Conservation (phyloP, 345 rosid species). For the Mallotus nudiflorus region DNA sequence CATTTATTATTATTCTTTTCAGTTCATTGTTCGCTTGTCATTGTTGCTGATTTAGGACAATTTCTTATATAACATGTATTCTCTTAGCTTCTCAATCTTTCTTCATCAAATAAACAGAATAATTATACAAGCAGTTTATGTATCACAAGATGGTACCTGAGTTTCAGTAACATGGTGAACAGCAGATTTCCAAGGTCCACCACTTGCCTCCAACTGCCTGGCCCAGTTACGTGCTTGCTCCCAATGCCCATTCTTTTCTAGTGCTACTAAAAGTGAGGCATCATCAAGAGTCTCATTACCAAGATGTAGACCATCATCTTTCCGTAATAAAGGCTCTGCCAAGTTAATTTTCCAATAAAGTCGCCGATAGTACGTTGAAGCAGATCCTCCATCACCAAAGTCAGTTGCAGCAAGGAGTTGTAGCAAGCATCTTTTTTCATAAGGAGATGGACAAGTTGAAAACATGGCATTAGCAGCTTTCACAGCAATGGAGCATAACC, state of each 20-base stretch:
- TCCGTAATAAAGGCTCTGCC: conserved; percentile 84
- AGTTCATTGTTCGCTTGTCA: neutral
- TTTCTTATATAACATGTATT: neutral
- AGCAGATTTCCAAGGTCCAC: conserved; percentile 82
- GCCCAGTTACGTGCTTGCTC: conserved; percentile 99
- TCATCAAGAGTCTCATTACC: conserved; percentile 88
- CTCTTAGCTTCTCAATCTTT: neutral
- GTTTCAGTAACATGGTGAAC: conserved; percentile 91
- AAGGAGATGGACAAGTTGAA: conserved; percentile 90
- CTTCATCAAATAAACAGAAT: neutral
- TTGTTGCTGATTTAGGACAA: neutral
- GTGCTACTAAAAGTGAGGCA: conserved; percentile 76
- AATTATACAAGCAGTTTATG: neutral
- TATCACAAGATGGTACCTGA: conserved; percentile 54
- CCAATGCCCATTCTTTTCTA: conserved; percentile 87
- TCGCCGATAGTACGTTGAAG: conserved; percentile 69
- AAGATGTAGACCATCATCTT: conserved; percentile 63
- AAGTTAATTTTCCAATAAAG: conserved; percentile 91
- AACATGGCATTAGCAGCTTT: conserved; percentile 91
- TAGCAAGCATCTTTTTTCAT: conserved; percentile 90
- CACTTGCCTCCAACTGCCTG: conserved; percentile 84
- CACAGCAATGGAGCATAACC: conserved; percentile 88
- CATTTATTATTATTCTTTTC: neutral
- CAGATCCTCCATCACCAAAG: conserved; percentile 92
- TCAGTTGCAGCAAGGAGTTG: conserved; percentile 90